Conservation (phyloP, 1,284 basidiomycete genomes). For the Apiotrichum sp. region DNA sequence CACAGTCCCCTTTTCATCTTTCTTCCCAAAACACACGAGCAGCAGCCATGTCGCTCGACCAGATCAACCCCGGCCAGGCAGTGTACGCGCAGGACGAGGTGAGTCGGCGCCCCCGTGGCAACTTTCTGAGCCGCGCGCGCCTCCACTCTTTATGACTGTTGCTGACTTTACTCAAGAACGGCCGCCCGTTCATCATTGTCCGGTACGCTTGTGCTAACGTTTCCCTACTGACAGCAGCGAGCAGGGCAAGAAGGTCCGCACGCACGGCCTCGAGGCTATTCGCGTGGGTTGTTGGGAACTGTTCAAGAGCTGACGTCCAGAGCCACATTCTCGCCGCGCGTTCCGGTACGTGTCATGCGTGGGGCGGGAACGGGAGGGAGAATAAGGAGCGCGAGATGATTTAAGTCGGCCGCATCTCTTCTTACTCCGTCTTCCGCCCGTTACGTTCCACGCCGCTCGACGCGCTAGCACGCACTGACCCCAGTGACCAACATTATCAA, state of each 20-base stretch:
- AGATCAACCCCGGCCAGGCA: slow-evolving; percentile 53
- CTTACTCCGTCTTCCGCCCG: not conserved
- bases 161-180: slow-evolving; percentile 59
- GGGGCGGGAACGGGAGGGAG: not conserved
- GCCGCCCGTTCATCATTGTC: slow-evolving; percentile 93
- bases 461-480: not conserved
- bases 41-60: slow-evolving; percentile 38
- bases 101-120: slow-evolving; percentile 12
- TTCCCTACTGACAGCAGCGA: slow-evolving; percentile 53
- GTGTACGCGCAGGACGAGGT: slow-evolving; percentile 91
- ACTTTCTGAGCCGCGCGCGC: not conserved
- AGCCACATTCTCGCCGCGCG: slow-evolving; percentile 90
- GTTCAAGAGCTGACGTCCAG: slow-evolving; percentile 48
- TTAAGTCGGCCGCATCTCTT: not conserved
- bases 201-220: slow-evolving; percentile 34
- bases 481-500: slow-evolving; percentile 89
- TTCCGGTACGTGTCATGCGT: slow-evolving; percentile 21
- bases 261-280: slow-evolving; percentile 92
- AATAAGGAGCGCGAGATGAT: not conserved
- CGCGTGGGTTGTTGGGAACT: slow-evolving; percentile 56
- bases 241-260: slow-evolving; percentile 89
- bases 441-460: not conserved
- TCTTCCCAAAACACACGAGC: not conserved
- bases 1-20: not conserved
- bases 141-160: not conserved